Evolutionary conservation across 2,329 filamentous ascomycete species (phyloP).

Genomic region (Colletotrichum sp.): DNA sequence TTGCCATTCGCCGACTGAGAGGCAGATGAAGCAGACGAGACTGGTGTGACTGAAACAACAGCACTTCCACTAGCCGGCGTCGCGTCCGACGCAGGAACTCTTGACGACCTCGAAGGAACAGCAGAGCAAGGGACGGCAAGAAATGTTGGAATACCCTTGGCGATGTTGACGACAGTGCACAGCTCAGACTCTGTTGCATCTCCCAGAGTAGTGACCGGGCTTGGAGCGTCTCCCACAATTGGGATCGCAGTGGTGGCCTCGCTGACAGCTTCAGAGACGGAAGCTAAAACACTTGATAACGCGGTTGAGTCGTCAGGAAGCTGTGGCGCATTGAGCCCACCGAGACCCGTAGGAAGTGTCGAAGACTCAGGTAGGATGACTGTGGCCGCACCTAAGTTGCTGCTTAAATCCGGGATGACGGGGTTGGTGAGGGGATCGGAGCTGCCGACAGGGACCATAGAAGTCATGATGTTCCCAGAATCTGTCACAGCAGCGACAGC

Average conservation of each 20-base stretch:
- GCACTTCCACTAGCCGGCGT: not conserved
- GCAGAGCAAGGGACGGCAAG: not conserved
- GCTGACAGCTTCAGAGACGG: not conserved
- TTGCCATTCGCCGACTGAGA: not conserved
- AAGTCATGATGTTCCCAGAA: not conserved
- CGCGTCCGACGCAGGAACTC: not conserved
- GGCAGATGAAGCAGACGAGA: not conserved
- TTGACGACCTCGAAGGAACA: not conserved
- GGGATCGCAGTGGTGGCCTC: not conserved
- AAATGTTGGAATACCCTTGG: not conserved
- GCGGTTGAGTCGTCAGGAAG: not conserved
- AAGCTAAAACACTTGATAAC: not conserved
- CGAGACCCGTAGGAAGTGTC: not conserved
- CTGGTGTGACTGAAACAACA: not conserved
- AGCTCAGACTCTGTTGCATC: not conserved
- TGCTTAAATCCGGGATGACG: not conserved
- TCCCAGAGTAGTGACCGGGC: not conserved
- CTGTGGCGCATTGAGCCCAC: not conserved
- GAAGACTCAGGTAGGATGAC: not conserved
- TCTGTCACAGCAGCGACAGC: not conserved
- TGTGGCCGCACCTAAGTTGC: not conserved
- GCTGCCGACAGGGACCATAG: not conserved
- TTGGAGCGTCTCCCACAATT: not conserved
- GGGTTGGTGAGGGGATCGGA: not conserved
- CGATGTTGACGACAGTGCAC: not conserved